Conservation (phyloP, 2,329 filamentous ascomycete genomes). For the Allantophomopsis lycopodina region DNA sequence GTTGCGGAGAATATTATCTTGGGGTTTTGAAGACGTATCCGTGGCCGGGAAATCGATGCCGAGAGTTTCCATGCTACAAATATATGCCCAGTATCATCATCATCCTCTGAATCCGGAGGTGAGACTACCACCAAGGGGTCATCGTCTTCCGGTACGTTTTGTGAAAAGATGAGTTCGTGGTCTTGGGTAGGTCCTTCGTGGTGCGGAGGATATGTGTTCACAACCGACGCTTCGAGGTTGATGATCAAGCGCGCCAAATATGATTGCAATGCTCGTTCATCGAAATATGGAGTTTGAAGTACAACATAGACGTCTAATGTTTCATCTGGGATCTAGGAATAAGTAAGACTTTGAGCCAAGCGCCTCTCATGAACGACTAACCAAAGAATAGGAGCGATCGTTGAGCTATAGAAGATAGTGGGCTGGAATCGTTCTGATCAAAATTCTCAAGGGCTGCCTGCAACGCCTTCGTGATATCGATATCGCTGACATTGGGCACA, state of each 20-base stretch:
- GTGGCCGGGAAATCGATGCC: conserved; percentile 42
- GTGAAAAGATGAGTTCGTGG: conserved; percentile 47
- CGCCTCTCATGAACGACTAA: conserved; percentile 26
- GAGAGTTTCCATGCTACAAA: conserved; percentile 47
- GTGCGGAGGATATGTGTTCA: conserved; percentile 38
- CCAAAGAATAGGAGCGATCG: conserved; percentile 60
- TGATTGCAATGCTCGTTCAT: conserved; percentile 39
- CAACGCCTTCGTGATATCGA: conserved; percentile 38
- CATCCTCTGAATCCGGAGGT: conserved; percentile 22
- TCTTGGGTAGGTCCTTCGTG: conserved; percentile 27
- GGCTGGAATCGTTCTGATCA: conserved; percentile 20
- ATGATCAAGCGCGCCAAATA: conserved; percentile 51
- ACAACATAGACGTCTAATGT: conserved; percentile 55
- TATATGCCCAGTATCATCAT: conserved; percentile 23
- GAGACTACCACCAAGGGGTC: conserved; percentile 33
- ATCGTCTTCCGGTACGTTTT: conserved; percentile 31
- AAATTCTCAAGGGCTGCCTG: conserved; percentile 24
- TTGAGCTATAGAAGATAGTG: conserved; percentile 41
- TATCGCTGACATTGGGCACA: conserved; percentile 39
- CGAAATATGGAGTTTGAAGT: conserved; percentile 47
- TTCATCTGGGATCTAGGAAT: conserved; percentile 52
- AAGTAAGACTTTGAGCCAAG: conserved; percentile 27
- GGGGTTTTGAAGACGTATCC: conserved; percentile 52
- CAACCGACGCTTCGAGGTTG: conserved; percentile 51
- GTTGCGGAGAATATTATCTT: conserved; percentile 50